These are phyloP conservation scores for Hemileccinum rubropunctum DNA, from an alignment of 768 basidiomycete genomes.

Conservation along the genomic window DNA sequence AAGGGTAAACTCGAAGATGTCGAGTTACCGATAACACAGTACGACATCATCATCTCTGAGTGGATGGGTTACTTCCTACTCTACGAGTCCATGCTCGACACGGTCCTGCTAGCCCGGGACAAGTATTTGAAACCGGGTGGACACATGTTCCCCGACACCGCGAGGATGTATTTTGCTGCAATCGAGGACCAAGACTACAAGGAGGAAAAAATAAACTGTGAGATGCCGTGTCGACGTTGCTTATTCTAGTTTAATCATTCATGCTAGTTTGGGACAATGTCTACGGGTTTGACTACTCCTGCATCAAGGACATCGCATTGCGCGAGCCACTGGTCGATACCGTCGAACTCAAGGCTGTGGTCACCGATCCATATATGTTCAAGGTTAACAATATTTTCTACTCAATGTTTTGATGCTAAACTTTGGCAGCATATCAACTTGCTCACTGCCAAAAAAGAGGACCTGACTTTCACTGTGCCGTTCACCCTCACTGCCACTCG, in stretches of 20 bases:
- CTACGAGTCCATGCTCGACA: conserved; percentile 99
- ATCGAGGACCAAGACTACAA: conserved; percentile 99
- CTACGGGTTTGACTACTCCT: conserved; percentile 98
- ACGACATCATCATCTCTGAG: conserved; percentile 99
- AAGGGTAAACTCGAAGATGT: conserved; percentile 98
- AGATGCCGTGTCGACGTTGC: not conserved
- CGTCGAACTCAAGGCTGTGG: conserved; percentile 95
- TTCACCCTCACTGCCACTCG: conserved; percentile 82
- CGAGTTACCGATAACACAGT: conserved; percentile 83
- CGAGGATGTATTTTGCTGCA: conserved; percentile 89
- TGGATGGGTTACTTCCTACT: conserved; percentile 99
- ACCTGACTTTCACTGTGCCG: conserved; percentile 79
- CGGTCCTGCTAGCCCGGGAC: conserved; percentile 94
- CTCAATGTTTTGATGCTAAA: conserved; percentile 4
- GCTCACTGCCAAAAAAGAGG: conserved; percentile 90
- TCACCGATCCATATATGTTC: conserved; percentile 86
- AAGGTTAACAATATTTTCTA: conserved; percentile 51
- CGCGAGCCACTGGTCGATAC: conserved; percentile 97
- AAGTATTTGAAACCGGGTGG: conserved; percentile 92
- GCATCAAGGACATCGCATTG: conserved; percentile 98
- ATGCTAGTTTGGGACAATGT: conserved; percentile 96
- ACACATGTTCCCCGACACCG: conserved; percentile 93
- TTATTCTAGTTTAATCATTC: conserved; percentile 3
- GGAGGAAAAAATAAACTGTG: conserved; percentile 99
- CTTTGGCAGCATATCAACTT: conserved; percentile 79